phyloP scores from a whole-genome alignment of 2,329 filamentous ascomycete species.

The Tolypocladium ophioglossoides region DNA sequence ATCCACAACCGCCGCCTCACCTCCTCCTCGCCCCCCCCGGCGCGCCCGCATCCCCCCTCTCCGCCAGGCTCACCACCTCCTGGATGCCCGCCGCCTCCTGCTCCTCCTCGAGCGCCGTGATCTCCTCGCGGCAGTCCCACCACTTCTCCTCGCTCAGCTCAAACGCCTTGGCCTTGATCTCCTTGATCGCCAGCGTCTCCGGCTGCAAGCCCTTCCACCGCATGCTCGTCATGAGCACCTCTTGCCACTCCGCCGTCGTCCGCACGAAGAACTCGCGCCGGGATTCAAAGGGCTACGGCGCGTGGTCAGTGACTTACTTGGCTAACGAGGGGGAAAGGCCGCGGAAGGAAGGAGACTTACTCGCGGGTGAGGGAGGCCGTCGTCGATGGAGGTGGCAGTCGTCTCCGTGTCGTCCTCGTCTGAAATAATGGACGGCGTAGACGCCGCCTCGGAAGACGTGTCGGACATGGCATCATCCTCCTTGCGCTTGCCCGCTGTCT shows the following conservation, averaged over 20 bases:
- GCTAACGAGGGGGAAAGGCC: too few species aligned
- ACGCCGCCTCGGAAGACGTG: conserved; percentile 21
- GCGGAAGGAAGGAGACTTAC: conserved; percentile 24
- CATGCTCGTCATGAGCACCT: conserved; percentile 66
- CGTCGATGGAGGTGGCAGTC: conserved; percentile 47
- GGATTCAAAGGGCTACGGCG: conserved; percentile 68
- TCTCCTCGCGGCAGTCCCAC: conserved; percentile 97
- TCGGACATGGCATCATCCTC: conserved; percentile 35
- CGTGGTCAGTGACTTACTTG: neutral
- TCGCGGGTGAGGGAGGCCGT: conserved; percentile 62
- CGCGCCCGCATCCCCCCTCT: conserved; percentile 48
- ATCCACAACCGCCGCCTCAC: conserved; percentile 3
- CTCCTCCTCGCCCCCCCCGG: conserved; percentile 22
- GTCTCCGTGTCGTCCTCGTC: conserved; percentile 39
- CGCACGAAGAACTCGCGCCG: conserved; percentile 86
- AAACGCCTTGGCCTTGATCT: conserved; percentile 86
- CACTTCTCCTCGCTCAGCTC: conserved; percentile 90
- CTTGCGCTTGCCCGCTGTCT: conserved; percentile 45
- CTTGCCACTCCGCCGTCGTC: conserved; percentile 85
- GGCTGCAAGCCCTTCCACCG: conserved; percentile 56
- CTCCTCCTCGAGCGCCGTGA: conserved; percentile 84
- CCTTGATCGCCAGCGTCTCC: conserved; percentile 69
- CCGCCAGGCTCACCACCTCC: conserved; percentile 81
- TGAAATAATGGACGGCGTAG: conserved; percentile 15
- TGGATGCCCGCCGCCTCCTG: conserved; percentile 92